These are phyloP conservation scores for Penicillium sp. DNA, from an alignment of 2,329 filamentous ascomycete genomes.

Conservation along the genomic window DNA sequence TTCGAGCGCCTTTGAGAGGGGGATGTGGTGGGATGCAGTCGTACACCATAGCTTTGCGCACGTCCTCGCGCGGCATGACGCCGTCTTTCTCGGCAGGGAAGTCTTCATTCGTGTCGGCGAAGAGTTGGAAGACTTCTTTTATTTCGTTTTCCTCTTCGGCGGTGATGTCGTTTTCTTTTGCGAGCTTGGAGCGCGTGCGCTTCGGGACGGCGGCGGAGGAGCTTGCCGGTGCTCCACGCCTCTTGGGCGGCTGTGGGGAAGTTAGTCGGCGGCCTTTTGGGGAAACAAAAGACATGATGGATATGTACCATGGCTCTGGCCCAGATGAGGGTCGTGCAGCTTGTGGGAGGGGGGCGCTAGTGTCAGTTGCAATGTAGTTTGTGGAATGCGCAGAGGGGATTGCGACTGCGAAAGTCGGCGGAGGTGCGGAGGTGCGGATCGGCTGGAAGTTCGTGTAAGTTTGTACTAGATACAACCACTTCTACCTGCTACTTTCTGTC, in stretches of 20 bases:
- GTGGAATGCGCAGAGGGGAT: not conserved
- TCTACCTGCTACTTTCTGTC: not conserved
- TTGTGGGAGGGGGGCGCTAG: not conserved
- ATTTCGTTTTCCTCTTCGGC: conserved; percentile 87
- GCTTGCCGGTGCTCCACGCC: conserved; percentile 33
- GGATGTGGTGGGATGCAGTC: conserved; percentile 28
- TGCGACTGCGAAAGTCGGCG: not conserved
- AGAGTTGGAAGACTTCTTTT: conserved; percentile 83
- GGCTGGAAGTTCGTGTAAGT: not conserved
- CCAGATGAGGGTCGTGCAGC: not conserved
- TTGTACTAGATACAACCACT: not conserved
- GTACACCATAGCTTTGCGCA: conserved; percentile 73
- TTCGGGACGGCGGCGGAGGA: conserved; percentile 37
- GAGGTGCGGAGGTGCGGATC: not conserved
- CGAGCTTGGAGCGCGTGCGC: conserved; percentile 74
- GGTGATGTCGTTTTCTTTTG: conserved; percentile 85
- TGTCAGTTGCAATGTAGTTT: not conserved
- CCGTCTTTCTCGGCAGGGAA: conserved; percentile 72
- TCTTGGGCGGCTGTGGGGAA: conserved; percentile 38
- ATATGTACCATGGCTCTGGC: conserved; percentile 23
- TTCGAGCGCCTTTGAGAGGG: not conserved
- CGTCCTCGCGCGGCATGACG: conserved; percentile 67
- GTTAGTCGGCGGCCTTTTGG: not conserved
- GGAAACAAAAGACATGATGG: not conserved
- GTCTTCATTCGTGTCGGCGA: conserved; percentile 60